Conservation (phyloP, 352 stramenopile species). For the Hyphochytrium catenoides region DNA sequence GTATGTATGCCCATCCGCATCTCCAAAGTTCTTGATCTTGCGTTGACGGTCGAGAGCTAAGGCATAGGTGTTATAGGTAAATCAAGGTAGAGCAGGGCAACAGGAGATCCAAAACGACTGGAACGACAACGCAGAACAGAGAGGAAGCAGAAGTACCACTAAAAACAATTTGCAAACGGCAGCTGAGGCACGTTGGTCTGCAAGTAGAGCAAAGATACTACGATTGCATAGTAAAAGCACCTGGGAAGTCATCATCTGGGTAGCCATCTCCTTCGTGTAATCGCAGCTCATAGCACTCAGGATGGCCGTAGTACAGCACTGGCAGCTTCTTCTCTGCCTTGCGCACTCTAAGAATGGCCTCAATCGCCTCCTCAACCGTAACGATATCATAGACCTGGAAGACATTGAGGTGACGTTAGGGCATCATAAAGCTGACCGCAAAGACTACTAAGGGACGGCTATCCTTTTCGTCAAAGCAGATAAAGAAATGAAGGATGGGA, state of each 20-base stretch:
- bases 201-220: not conserved
- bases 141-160: no score
- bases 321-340: conserved; percentile 31
- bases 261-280: conserved; percentile 53
- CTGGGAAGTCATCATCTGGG: conserved; percentile 59
- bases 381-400: conserved; percentile 51
- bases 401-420: no score
- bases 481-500: no score
- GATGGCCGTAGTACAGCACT: conserved; percentile 48
- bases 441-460: no score
- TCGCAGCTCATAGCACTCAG: conserved; percentile 57
- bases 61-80: conserved; percentile 2
- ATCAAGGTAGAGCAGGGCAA: no score
- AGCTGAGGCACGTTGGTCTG: no score
- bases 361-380: conserved; percentile 59
- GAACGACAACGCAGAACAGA: no score
- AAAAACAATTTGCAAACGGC: no score
- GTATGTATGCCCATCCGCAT: conserved; percentile 54
- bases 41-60: conserved; percentile 44
- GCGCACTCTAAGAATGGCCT: conserved; percentile 42
- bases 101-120: no score
- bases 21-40: conserved; percentile 73
- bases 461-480: no score
- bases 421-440: no score
- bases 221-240: conserved; percentile 8